A percentile compares a stretch with the other conserved stretches of the same genome.
These are phyloP conservation scores for Solanum pinnatisectum DNA, from an alignment of 257 asterid species.

Conservation along the genomic window DNA sequence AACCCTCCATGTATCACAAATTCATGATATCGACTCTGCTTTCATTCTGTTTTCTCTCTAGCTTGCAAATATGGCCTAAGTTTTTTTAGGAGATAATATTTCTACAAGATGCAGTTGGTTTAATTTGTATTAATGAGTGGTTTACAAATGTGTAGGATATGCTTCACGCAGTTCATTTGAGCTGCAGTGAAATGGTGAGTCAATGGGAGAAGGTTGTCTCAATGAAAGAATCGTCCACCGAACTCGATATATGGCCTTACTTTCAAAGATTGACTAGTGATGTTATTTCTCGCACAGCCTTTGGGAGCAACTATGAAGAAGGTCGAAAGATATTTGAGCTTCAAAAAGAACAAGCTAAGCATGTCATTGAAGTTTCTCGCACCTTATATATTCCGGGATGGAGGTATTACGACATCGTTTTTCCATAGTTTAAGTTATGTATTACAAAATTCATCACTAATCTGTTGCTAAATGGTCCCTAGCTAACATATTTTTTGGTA, in stretches of 20 bases:
- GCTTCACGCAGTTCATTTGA: constrained; percentile 27
- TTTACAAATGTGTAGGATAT: constrained; percentile 12
- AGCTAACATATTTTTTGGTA: background rate
- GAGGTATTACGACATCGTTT: constrained; percentile 12
- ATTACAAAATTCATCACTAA: background rate
- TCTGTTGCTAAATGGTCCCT: background rate
- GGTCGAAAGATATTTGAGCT: constrained; percentile 37
- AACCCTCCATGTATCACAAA: background rate
- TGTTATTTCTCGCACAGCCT: constrained; percentile 38
- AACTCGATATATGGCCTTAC: constrained; percentile 36
- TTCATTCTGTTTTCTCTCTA: background rate
- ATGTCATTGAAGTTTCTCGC: background rate
- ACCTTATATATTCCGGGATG: constrained; percentile 25
- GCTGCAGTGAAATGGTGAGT: constrained; percentile 22
- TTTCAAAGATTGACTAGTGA: constrained; percentile 23
- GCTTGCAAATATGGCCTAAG: background rate
- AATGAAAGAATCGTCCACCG: constrained; percentile 4
- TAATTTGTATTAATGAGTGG: background rate
- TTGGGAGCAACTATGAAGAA: constrained; percentile 42
- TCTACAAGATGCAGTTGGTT: background rate
- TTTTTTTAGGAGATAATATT: background rate
- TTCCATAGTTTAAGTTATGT: background rate
- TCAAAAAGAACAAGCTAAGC: constrained; percentile 27
- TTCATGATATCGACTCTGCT: no score
- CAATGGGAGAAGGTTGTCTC: constrained; percentile 25